A percentile compares a stretch with the other conserved stretches of the same genome.
Evolutionary conservation across 345 rosid genomes (phyloP).

Genomic region (rapeseed (Brassica napus)): DNA sequence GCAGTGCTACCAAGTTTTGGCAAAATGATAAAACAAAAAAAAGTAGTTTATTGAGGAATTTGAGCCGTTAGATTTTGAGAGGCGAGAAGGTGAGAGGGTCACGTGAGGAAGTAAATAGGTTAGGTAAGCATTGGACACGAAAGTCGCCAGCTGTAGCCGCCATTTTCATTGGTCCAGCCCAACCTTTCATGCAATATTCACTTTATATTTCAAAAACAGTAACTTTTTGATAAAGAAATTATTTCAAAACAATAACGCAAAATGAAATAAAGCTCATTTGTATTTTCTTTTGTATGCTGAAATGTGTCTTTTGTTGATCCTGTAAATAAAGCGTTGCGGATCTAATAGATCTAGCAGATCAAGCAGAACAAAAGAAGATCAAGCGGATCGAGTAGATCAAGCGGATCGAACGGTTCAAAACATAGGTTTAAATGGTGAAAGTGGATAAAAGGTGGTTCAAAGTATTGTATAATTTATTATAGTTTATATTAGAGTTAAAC

Average conservation of each 20-base stretch:
- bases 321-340: neutral
- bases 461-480: no score
- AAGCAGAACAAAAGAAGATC: no score
- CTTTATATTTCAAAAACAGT: neutral
- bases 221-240: no score
- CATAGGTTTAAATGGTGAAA: no score
- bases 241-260: neutral
- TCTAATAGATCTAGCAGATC: no score
- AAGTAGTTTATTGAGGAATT: neutral
- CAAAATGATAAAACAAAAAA: neutral
- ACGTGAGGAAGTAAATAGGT: constrained; percentile 33
- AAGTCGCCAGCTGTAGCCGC: constrained; percentile 37
- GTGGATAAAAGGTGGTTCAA: no score
- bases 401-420: no score
- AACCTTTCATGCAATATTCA: constrained; percentile 13
- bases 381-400: no score
- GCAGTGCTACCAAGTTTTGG: constrained; percentile 1
- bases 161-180: constrained; percentile 23
- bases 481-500: no score
- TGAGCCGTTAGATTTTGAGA: constrained; percentile 25
- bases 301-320: neutral
- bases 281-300: neutral
- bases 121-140: constrained; percentile 17
- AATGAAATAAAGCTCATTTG: neutral
- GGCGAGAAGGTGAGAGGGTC: constrained; percentile 26